Evolutionary conservation across 495 filamentous ascomycete species (phyloP).

Genomic region (Tuber borchii): DNA sequence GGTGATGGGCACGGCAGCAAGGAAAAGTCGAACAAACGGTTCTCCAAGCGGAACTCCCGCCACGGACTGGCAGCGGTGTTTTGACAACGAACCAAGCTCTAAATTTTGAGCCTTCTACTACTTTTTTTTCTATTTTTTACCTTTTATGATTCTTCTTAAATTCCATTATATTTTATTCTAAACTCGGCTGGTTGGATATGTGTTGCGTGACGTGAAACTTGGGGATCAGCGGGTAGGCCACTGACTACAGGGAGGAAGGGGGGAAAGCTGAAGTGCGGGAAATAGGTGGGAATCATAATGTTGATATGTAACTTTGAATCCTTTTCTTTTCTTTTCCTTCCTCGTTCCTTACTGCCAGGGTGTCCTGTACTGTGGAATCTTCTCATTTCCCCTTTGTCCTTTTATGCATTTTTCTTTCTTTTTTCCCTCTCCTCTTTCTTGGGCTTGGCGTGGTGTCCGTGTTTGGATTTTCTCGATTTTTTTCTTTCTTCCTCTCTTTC

Average conservation of each 20-base stretch:
- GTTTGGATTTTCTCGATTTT: slow-evolving; percentile 9
- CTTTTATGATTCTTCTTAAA: slow-evolving; percentile 1
- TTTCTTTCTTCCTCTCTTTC: not conserved
- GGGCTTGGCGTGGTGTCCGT: slow-evolving; percentile 34
- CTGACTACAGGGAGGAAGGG: not conserved
- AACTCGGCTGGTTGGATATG: not conserved
- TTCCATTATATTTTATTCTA: not conserved
- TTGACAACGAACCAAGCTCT: slow-evolving; percentile 27
- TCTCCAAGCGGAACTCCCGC: slow-evolving; percentile 39
- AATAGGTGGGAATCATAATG: slow-evolving; percentile 22
- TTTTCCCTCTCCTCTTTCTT: slow-evolving; percentile 31
- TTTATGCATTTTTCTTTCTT: slow-evolving; percentile 27
- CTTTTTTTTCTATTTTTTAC: not conserved
- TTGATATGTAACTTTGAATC: slow-evolving; percentile 30
- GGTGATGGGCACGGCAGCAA: slow-evolving; percentile 15
- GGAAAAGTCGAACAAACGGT: slow-evolving; percentile 33
- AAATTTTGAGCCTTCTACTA: not conserved
- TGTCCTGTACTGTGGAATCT: slow-evolving; percentile 1
- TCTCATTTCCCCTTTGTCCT: not conserved
- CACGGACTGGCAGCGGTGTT: slow-evolving; percentile 42
- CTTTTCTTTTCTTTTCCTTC: not conserved
- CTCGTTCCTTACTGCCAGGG: not conserved
- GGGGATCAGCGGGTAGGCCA: not conserved
- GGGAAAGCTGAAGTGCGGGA: not conserved
- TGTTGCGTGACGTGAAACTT: not conserved